Conservation (phyloP, 164 flowering plant genomes). For the Annona squamosa region DNA sequence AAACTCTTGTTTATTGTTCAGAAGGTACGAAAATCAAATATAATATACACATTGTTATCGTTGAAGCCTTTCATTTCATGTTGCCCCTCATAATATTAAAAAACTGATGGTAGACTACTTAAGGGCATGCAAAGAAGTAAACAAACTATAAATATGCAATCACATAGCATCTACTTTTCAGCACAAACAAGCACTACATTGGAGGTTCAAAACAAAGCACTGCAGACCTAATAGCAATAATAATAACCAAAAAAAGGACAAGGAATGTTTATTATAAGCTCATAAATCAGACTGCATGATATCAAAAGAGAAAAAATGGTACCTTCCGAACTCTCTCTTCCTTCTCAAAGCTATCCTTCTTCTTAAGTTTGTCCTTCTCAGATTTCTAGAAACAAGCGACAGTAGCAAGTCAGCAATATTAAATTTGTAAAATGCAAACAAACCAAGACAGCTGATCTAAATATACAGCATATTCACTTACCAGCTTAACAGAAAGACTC, state of each 20-base stretch:
- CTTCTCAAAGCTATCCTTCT: constrained; percentile 25
- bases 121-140: too few species aligned
- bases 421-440: not conserved
- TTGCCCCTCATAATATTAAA: too few species aligned
- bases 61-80: too few species aligned
- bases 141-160: too few species aligned
- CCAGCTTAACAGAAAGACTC: constrained; percentile 19
- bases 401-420: not conserved
- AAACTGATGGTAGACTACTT: too few species aligned
- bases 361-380: constrained; percentile 29
- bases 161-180: too few species aligned
- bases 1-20: too few species aligned
- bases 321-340: constrained; percentile 33
- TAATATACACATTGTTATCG: too few species aligned
- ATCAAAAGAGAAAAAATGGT: not conserved
- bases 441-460: not conserved
- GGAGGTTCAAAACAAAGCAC: not conserved
- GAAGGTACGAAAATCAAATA: too few species aligned
- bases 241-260: not conserved
- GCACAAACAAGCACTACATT: too few species aligned
- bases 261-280: not conserved
- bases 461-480: constrained; percentile 6
- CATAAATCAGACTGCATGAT: not conserved
- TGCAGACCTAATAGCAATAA: not conserved
- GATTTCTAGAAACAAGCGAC: constrained; percentile 16